phyloP scores from a whole-genome alignment of 179 eudicot species.

The Beta corolliflora region DNA sequence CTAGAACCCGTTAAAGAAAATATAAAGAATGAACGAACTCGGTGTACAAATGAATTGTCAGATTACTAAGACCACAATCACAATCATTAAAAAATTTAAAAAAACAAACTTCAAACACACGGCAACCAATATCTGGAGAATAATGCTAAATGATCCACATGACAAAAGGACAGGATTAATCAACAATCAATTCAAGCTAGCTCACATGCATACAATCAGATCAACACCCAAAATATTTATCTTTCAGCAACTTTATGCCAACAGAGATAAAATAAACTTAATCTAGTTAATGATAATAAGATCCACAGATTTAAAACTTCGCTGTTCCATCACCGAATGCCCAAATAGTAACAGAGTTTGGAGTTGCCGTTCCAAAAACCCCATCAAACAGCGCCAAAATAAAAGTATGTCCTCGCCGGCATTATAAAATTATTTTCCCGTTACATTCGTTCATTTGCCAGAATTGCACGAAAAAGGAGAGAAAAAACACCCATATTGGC shows the following conservation, averaged over 20 bases:
- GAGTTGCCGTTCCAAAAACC: too few relatives aligned
- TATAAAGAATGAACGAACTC: neutral
- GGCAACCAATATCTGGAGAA: neutral
- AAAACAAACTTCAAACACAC: neutral
- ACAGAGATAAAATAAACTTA: neutral
- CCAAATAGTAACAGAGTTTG: too few relatives aligned
- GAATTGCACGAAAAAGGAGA: too few relatives aligned
- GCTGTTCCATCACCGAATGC: too few relatives aligned
- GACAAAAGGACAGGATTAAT: neutral
- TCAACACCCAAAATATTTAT: neutral
- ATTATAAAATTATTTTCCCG: too few relatives aligned
- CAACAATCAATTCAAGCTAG: neutral
- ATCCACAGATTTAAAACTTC: neutral
- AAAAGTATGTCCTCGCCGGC: too few relatives aligned
- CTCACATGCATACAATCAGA: neutral
- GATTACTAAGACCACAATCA: neutral
- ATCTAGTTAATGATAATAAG: neutral
- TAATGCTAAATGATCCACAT: neutral
- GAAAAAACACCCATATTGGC: too few relatives aligned
- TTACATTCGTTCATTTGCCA: too few relatives aligned
- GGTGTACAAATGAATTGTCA: neutral
- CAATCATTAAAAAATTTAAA: too few relatives aligned
- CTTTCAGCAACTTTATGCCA: neutral
- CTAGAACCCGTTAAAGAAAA: slow-evolving; percentile 47
- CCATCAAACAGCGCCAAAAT: too few relatives aligned